Evolutionary conservation across 1,139 yeast species (phyloP).

Genomic region (Scheffersomyces segobiensis): DNA sequence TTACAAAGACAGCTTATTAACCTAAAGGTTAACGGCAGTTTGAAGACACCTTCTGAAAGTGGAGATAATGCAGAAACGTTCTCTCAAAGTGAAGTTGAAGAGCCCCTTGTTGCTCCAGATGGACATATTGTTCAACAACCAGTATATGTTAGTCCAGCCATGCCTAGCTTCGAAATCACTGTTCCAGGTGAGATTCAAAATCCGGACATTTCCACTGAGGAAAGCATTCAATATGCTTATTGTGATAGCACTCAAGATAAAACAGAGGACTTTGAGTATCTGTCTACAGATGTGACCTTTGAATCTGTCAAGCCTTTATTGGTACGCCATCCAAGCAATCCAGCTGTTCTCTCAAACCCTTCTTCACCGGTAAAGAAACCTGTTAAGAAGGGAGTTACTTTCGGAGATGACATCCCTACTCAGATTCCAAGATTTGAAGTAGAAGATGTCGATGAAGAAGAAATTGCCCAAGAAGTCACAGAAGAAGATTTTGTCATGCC

Average conservation of each 20-base stretch:
- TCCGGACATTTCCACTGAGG: background rate
- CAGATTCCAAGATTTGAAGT: background rate
- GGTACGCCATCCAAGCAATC: conserved; percentile 19
- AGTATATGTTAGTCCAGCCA: conserved; percentile 1
- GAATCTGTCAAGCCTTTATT: conserved; percentile 28
- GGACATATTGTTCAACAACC: background rate
- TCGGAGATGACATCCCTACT: background rate
- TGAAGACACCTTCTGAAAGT: background rate
- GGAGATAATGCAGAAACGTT: background rate
- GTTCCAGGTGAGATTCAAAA: background rate
- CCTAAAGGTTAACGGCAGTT: conserved; percentile 31
- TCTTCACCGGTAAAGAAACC: background rate
- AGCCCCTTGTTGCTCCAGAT: background rate
- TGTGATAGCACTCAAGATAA: conserved; percentile 6
- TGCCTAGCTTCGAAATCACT: conserved; percentile 5
- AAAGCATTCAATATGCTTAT: background rate
- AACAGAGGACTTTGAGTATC: conserved; percentile 13
- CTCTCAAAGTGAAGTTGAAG: conserved; percentile 1
- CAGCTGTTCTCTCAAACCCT: background rate
- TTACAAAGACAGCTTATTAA: conserved; percentile 41
- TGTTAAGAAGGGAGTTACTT: background rate
- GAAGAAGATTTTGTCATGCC: conserved; percentile 19
- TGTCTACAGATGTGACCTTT: conserved; percentile 18
- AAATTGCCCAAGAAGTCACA: background rate
- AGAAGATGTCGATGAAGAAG: background rate